Conservation (phyloP, 371 early-diverging fungal genomes). For the Batrachochytrium dendrobatidis region DNA sequence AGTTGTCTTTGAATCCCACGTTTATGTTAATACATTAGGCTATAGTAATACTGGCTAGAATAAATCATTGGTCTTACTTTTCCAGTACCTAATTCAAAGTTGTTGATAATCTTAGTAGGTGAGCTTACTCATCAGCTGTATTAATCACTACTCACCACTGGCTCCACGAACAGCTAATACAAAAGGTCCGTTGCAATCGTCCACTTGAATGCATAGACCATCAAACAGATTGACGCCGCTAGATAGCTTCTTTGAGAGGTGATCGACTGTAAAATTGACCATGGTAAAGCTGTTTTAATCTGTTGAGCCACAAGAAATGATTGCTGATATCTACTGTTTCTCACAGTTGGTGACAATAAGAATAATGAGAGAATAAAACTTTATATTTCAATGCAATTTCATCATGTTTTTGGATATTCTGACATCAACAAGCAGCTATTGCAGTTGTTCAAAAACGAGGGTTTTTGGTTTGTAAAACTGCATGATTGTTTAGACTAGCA, state of each 20-base stretch:
- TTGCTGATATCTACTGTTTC: no score
- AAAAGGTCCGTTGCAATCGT: background rate
- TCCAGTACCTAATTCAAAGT: background rate
- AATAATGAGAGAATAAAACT: slow-evolving; percentile 1
- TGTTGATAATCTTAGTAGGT: background rate
- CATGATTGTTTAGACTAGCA: no score
- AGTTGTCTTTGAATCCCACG: slow-evolving; percentile 77
- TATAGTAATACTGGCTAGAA: no score
- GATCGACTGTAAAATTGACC: background rate
- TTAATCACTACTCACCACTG: slow-evolving; percentile 1
- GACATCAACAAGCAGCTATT: no score
- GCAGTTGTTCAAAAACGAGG: no score
- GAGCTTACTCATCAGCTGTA: background rate
- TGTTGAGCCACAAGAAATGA: background rate
- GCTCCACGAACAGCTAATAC: slow-evolving; percentile 3
- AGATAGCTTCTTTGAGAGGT: background rate
- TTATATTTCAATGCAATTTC: no score
- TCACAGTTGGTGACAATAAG: background rate
- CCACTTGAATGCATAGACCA: background rate
- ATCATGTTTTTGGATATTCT: no score
- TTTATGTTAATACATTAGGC: no score
- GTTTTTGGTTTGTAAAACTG: no score
- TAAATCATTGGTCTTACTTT: no score
- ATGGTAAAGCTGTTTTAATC: background rate
- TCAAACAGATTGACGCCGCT: slow-evolving; percentile 1